Evolutionary conservation across 345 rosid genomes (phyloP).

Genomic region (Eucalyptus dawsonii): DNA sequence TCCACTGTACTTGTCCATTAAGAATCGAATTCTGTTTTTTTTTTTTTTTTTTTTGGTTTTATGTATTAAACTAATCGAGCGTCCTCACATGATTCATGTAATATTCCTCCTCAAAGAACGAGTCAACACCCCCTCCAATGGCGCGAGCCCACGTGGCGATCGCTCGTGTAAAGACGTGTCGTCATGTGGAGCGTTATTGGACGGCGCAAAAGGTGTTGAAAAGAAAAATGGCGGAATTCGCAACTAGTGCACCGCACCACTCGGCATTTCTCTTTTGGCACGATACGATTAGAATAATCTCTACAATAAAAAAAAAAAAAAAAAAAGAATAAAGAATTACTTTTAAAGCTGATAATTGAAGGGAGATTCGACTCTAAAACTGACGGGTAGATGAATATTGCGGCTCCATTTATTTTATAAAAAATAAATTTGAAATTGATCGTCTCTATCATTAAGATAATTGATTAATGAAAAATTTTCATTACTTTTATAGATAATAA

Average conservation of each 20-base stretch:
- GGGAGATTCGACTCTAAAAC: neutral
- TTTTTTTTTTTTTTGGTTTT: no score
- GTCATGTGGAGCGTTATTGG: constrained; percentile 43
- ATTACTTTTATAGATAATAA: no score
- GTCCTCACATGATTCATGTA: neutral
- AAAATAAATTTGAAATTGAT: neutral
- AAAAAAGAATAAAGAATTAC: neutral
- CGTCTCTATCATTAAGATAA: neutral
- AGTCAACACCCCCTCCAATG: constrained; percentile 14
- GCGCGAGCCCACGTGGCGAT: neutral
- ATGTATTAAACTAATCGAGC: neutral
- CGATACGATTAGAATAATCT: neutral
- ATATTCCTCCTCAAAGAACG: neutral
- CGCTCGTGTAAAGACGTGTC: constrained; percentile 27
- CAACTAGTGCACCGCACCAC: neutral
- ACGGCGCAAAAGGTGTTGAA: constrained; percentile 23
- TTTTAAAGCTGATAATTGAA: neutral
- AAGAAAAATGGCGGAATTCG: neutral
- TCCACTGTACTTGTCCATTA: neutral
- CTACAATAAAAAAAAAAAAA: neutral
- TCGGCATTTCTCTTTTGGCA: neutral
- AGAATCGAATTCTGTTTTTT: neutral
- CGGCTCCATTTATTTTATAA: neutral
- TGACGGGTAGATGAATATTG: neutral
- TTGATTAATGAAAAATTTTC: no score